Base-by-base conservation (phyloP, 805 yeast species). In the Hyphopichia homilentoma region DNA sequence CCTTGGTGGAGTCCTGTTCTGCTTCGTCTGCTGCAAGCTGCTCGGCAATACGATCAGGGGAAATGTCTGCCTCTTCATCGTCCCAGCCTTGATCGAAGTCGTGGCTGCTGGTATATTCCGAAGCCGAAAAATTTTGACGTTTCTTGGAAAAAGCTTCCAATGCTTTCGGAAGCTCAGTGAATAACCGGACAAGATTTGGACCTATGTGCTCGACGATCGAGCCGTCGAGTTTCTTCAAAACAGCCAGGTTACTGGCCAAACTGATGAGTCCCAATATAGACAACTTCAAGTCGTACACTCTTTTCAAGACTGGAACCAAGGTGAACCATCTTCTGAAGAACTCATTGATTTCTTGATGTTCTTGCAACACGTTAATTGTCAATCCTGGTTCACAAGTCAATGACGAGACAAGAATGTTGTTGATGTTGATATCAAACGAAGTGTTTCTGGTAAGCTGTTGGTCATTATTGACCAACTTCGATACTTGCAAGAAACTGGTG, bases 211-310 rank as follows among this genome's bases (percentile, higher is more conserved):
- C 65, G 4, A 43, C 22, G 13, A 47, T 37, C 2, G 47, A 38
- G 4, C 48, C 41, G 12, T 50, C 53, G 26, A 45, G 30, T 27
- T 29, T 19, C 16, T 32, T 29, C 16, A 43, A 27, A 12, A 35
- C 34, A 2, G 38, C 45, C 23, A 53, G 51, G 36, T 50, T 51
- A 34, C 46, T 66, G 36, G 54, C 48, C 42, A 49, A 54, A 17
- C 48, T 85, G 37, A 89, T 56, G 15, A 83, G 51, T 0, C 93
- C 94, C 42, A 90, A 57, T 2, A 77, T 63, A 1, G 85, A 77
- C 26, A 90, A 58, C 57, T 88, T 89, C 54, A 86, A 68, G 57
- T 90, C 97, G 48, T 73, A 84, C 2, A 86, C 95, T 38, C 95
- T 66, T 15, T 70, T 70, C 44, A 82, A 69, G 17, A 64, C 59